Evolutionary conservation across 2,329 filamentous ascomycete species (phyloP), one percentile per base, ranked within the genome.

Genomic region (Pezicula radicicola): DNA sequence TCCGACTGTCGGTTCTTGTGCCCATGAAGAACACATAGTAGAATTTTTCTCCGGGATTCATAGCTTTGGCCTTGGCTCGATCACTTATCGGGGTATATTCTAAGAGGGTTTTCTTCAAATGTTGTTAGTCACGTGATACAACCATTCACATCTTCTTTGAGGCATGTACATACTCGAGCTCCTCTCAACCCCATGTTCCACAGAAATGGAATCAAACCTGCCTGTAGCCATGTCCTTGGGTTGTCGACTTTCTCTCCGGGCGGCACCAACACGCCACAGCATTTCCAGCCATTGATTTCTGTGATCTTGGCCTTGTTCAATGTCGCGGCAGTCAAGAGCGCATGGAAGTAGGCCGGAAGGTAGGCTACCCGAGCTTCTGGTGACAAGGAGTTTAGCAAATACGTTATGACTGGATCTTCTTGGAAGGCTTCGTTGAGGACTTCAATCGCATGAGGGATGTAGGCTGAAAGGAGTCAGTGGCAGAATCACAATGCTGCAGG

Each of bases 11-110:
- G 8, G 41, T 33, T 3, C 30, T 13, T 1, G 60, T 61, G 3
- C 43, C 58, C 3, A 55, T 39, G 37, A 62, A 59, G 30, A 61
- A 62, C 4, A 60, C 41, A 33, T 62, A 61, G 50, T 58, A 57
- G 30, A 50, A 56, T 9, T 51, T 51, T 4, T 54, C 50, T 12
- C 48, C n/a, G 6, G 46, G 46, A 3, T 9, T 30, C 3, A 58
- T 39, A 6, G 39, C 55, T n/a, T 50, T 52, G 2, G 16, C 25
- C 46, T 55, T 60, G 16, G 39, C 36, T 2, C 42, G 51, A 16
- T 58, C 51, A 8, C 39, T 36, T 4, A 53, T n/a, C 3, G 55
- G 51, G 3, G 18, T 25, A 42, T 48, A 57, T 43, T 61, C 59
- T 12, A 47, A 45, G 16, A 60, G 18, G 50, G 56, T 61, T 41